Conservation (phyloP, 176 grass and related monocot species). For the Ananas comosus region DNA sequence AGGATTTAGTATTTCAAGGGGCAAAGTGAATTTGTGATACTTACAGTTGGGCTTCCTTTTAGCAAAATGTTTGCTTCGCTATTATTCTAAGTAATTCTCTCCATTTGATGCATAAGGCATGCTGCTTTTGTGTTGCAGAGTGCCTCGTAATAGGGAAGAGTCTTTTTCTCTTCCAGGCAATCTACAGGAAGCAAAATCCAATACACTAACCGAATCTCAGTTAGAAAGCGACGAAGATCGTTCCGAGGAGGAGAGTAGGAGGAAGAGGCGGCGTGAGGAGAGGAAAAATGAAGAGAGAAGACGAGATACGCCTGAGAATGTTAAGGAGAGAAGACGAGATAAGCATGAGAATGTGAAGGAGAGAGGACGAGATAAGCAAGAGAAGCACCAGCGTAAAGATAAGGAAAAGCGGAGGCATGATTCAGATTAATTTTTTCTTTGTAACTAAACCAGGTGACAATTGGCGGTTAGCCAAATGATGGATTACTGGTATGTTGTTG, state of each 20-base stretch:
- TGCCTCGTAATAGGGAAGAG: constrained; percentile 30
- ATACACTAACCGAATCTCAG: constrained; percentile 18
- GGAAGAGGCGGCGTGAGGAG: constrained; percentile 38
- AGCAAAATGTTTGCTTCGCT: too few species aligned
- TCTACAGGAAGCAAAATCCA: constrained; percentile 26
- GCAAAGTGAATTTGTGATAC: not conserved
- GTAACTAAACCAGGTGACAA: not conserved
- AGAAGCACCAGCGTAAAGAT: constrained; percentile 44
- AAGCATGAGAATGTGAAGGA: constrained; percentile 43
- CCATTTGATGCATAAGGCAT: not conserved
- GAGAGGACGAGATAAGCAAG: constrained; percentile 30
- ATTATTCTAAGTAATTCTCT: not conserved
- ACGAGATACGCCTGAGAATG: constrained; percentile 28
- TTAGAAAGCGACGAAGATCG: constrained; percentile 31
- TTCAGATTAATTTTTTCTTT: constrained; percentile 25
- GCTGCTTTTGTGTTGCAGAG: constrained; percentile 34
- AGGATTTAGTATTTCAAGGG: too few species aligned
- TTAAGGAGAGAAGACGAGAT: constrained; percentile 42
- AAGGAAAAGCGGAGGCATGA: constrained; percentile 65
- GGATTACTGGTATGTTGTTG: not conserved
- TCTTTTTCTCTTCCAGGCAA: constrained; percentile 32
- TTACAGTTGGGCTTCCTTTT: too few species aligned
- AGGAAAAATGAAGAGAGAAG: constrained; percentile 28
- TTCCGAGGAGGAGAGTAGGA: constrained; percentile 44
- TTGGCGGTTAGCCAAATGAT: not conserved